Evolutionary conservation across 1,284 basidiomycete species (phyloP).

Genomic region (Bondarzewia mesenterica): DNA sequence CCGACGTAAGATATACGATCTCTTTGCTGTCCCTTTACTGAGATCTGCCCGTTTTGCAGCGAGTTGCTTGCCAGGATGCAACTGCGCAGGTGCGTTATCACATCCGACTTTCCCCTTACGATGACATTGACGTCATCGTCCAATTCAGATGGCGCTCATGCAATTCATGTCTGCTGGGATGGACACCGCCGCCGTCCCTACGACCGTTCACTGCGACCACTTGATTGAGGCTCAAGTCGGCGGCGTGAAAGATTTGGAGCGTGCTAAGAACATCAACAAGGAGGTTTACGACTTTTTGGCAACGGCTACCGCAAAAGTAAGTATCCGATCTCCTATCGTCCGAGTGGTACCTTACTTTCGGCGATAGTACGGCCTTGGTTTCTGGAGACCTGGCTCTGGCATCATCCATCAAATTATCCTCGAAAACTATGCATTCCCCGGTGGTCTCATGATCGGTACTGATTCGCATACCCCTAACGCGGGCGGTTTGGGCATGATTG

Average conservation of each 20-base stretch:
- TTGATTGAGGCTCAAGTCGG: conserved; percentile 97
- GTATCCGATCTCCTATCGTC: conserved; percentile 14
- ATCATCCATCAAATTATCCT: conserved; percentile 98
- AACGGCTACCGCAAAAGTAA: conserved; percentile 88
- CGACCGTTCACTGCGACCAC: conserved; percentile 99
- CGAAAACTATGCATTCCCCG: conserved; percentile 99
- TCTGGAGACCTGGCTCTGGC: conserved; percentile 99
- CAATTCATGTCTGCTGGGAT: conserved; percentile 99
- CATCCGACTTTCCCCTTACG: conserved; percentile 4
- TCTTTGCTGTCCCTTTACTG: conserved; percentile 5
- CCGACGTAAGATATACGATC: conserved; percentile 62
- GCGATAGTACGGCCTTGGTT: conserved; percentile 98
- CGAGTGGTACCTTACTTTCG: conserved; percentile 1
- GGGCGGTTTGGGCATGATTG: conserved; percentile 98
- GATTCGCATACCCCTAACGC: conserved; percentile 99
- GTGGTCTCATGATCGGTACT: conserved; percentile 99
- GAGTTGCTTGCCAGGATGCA: conserved; percentile 99
- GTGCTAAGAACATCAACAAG: conserved; percentile 93
- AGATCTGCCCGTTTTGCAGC: conserved; percentile 38
- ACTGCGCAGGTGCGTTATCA: conserved; percentile 64
- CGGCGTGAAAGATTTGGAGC: conserved; percentile 87
- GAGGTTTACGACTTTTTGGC: conserved; percentile 99
- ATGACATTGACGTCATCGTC: conserved; percentile 24
- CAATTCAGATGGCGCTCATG: conserved; percentile 87
- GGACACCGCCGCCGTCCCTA: conserved; percentile 94